Conservation (phyloP, 2,329 filamentous ascomycete genomes). For the Colletotrichum brevisporum region DNA sequence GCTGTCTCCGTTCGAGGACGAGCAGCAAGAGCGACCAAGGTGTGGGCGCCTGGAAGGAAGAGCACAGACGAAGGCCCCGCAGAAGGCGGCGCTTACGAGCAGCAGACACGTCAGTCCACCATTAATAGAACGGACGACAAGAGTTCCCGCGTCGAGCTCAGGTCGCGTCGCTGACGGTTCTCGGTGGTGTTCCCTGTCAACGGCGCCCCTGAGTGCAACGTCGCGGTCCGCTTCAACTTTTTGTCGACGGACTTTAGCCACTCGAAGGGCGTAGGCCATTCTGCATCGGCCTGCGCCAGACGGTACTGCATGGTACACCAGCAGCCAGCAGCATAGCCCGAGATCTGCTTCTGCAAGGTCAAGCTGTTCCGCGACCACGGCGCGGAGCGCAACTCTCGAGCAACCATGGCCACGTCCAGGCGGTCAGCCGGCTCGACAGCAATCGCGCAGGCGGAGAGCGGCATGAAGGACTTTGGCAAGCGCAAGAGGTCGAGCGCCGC, state of each 20-base stretch:
- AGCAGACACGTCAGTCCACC: too few relatives aligned
- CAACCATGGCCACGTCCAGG: too few relatives aligned
- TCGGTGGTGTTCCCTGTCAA: slow-evolving; percentile 85
- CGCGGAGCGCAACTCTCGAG: slow-evolving; percentile 90
- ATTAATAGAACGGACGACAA: too few relatives aligned
- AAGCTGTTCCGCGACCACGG: slow-evolving; percentile 98
- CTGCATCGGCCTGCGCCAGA: too few relatives aligned
- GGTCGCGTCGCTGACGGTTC: slow-evolving; percentile 92
- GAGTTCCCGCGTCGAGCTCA: slow-evolving; percentile 77
- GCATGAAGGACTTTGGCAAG: slow-evolving; percentile 77
- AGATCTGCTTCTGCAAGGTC: slow-evolving; percentile 96
- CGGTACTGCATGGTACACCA: too few relatives aligned
- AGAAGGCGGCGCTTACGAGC: too few relatives aligned
- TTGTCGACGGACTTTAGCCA: slow-evolving; percentile 98
- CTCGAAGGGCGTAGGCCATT: slow-evolving; percentile 99
- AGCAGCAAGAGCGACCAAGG: too few relatives aligned
- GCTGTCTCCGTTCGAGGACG: slow-evolving; percentile 97
- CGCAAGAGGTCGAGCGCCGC: slow-evolving; percentile 70
- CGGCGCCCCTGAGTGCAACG: slow-evolving; percentile 80
- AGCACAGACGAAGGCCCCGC: too few relatives aligned
- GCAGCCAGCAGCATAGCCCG: too few relatives aligned
- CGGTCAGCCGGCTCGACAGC: too few relatives aligned
- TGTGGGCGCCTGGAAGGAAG: too few relatives aligned
- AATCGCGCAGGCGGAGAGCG: slow-evolving; percentile 84
- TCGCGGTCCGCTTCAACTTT: slow-evolving; percentile 97